Base-by-base conservation (phyloP, 192 early-diverging fungal genomes). In the Globomyces pollinis-pini region DNA sequence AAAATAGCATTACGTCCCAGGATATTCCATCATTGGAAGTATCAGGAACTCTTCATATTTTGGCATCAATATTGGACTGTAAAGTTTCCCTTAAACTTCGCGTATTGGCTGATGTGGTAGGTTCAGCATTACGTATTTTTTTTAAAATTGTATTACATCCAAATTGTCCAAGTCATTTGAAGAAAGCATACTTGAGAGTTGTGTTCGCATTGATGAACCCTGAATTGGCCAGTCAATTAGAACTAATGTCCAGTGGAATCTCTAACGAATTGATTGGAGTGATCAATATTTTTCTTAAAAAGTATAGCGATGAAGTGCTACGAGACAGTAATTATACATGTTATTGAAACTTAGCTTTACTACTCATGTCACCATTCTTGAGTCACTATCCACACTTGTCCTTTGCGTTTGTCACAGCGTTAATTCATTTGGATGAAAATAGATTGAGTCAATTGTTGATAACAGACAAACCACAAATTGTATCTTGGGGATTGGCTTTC, bases 141-240 rank as follows among this genome's bases (percentile, higher is more conserved):
- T 50, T 70, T 1, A 39, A 65, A 36, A 49, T 58, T 1, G 62
- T 55, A 15, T 32, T 60, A 21, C 35, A 32, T 26, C 23, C 12
- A 26, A 15, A 51, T 5, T 70, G 68, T 43, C 61, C 67, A 3
- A 6, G 39, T 4, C 30, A n/a, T 50, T 29, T 74, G 26, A 64
- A 59, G 34, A 74, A 74, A 32, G 68, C 73, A 16, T 75, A 65
- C 49, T 29, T 60, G 5, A 30, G 35, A n/a, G 56, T 75, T 56
- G 20, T 66, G 32, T 28, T 56, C 3, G 34, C 24, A 8, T 34
- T 60, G 11, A 29, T 70, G 20, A 41, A 60, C 59, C 23, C 53
- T 8, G 12, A 15, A 24, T 28, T 26, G 3, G 50, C 30, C 29
- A 50, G 18, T 4, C 23, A n/a, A 62, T 52, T 21, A 6, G 55